Percentiles rank a stretch among this genome's conserved stretches.
phyloP scores from a whole-genome alignment of 83 land plant species.

The Picea abies region DNA sequence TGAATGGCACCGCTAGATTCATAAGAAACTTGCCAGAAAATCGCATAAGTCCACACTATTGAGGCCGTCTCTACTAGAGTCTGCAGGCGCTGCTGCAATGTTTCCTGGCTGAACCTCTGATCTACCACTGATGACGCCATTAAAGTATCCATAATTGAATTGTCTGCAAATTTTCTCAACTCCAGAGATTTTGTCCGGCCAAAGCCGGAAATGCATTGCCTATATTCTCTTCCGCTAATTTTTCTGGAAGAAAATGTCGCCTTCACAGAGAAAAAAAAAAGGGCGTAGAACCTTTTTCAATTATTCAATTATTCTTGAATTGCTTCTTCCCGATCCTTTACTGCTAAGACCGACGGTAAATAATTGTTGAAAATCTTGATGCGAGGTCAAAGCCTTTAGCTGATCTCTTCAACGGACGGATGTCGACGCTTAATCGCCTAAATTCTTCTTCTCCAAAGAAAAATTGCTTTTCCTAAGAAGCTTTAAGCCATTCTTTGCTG shows the following conservation, averaged over 20 bases:
- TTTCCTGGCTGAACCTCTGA: background rate
- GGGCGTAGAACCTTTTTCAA: background rate
- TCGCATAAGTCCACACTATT: slow-evolving; percentile 30
- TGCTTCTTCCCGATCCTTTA: background rate
- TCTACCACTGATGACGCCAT: background rate
- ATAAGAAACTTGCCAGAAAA: slow-evolving; percentile 26
- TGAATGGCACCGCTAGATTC: background rate
- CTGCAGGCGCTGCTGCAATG: slow-evolving; percentile 21
- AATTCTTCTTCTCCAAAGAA: too few relatives aligned
- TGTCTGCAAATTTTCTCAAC: background rate
- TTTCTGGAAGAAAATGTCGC: background rate
- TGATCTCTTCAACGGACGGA: background rate
- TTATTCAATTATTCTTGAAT: background rate
- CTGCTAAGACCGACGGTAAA: background rate
- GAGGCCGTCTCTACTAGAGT: slow-evolving; percentile 10
- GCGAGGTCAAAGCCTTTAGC: background rate
- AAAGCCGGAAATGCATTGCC: slow-evolving; percentile 4
- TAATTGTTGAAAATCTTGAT: background rate
- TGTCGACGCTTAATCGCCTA: too few relatives aligned
- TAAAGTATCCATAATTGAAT: background rate
- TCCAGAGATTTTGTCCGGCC: slow-evolving; percentile 9
- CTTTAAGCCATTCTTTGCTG: too few relatives aligned
- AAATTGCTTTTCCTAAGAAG: too few relatives aligned
- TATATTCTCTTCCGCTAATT: background rate
- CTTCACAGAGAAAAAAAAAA: background rate